phyloP scores from a whole-genome alignment of 306 rosid species.

The Prunus mume region DNA sequence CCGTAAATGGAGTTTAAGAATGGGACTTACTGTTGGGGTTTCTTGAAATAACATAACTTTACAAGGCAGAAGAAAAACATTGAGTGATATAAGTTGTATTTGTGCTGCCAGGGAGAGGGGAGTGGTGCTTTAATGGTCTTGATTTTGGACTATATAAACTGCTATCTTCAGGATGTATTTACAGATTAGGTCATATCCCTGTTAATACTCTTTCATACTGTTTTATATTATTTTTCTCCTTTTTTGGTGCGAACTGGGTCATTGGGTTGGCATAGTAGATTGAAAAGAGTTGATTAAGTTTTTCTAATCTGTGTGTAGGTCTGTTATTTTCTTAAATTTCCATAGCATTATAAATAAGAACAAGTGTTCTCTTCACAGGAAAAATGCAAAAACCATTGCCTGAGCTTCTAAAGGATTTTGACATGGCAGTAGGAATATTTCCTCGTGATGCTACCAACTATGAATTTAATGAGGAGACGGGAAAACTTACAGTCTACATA shows the following conservation, averaged over 20 bases:
- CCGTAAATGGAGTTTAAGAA: not conserved
- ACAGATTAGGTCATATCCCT: too few species aligned
- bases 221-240: not conserved
- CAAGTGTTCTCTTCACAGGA: constrained; percentile 40
- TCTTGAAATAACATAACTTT: not conserved
- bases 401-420: constrained; percentile 79
- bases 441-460: constrained; percentile 95
- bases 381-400: constrained; percentile 88
- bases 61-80: not conserved
- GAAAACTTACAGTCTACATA: constrained; percentile 71
- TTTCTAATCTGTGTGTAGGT: not conserved
- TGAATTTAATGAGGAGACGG: constrained; percentile 76
- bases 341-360: not conserved
- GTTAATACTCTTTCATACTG: too few species aligned
- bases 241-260: not conserved
- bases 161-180: not conserved
- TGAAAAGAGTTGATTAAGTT: not conserved
- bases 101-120: not conserved
- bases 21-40: not conserved
- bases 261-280: not conserved
- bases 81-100: not conserved
- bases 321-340: not conserved
- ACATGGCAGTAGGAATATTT: constrained; percentile 74
- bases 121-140: not conserved
- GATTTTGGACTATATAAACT: not conserved